Evolutionary conservation across 2,329 filamentous ascomycete species (phyloP).

Genomic region (Epichloe hybrida): DNA sequence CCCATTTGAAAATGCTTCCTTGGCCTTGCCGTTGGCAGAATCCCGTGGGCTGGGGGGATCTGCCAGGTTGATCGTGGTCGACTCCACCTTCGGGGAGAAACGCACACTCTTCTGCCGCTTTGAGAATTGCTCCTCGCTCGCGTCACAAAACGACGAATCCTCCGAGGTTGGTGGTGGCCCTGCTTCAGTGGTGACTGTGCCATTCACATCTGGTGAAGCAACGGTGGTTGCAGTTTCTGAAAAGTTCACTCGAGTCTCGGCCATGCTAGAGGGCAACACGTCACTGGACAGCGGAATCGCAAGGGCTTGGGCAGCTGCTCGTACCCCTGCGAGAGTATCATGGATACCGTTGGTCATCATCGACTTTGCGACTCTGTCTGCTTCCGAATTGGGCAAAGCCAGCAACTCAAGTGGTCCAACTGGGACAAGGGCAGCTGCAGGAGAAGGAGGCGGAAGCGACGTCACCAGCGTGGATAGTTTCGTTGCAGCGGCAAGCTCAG

Average conservation of each 20-base stretch:
- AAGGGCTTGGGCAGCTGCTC: not conserved
- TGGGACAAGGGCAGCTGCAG: slow-evolving; percentile 17
- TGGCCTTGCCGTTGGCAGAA: slow-evolving; percentile 11
- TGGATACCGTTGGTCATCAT: not conserved
- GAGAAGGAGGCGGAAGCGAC: not conserved
- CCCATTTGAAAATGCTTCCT: not conserved
- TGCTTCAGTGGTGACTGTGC: not conserved
- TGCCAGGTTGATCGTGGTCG: slow-evolving; percentile 41
- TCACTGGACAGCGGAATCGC: not conserved
- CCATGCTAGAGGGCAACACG: not conserved
- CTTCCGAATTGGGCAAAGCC: slow-evolving; percentile 4
- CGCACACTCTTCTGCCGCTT: slow-evolving; percentile 51
- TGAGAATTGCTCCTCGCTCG: slow-evolving; percentile 9
- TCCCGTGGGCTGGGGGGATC: slow-evolving; percentile 36
- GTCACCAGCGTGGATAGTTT: slow-evolving; percentile 6
- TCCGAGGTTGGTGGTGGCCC: not conserved
- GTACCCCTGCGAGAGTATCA: not conserved
- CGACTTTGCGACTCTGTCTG: not conserved
- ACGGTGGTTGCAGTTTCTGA: not conserved
- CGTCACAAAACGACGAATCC: slow-evolving; percentile 8
- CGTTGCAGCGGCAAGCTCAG: slow-evolving; percentile 15
- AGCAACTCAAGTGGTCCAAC: slow-evolving; percentile 33
- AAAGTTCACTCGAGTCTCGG: not conserved
- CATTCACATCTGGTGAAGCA: not conserved
- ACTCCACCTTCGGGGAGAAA: slow-evolving; percentile 55